Base-by-base conservation (phyloP, 1,284 basidiomycete genomes). In the Earliella scabrosa region DNA sequence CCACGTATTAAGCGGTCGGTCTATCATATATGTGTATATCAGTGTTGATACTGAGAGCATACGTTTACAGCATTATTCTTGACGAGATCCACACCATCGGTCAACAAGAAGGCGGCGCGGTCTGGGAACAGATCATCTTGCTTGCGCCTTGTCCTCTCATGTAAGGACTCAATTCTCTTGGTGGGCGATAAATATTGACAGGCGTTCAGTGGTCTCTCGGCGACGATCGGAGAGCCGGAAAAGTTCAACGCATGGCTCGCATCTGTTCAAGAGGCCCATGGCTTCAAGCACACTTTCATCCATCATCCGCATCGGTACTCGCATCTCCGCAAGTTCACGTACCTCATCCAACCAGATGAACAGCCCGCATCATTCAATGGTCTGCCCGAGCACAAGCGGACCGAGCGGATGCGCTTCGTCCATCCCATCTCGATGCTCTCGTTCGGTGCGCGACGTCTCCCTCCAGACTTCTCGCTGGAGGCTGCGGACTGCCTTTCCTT, bases 61-160 rank as follows among this genome's bases (percentile, higher is more conserved):
- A 5, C 6, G 4, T 3, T 23, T 20, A 27, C 52, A 86, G 85
- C n/a, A 85, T 90, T 52, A 82, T 90, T 45, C 73, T 90, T 10
- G 87, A 90, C 56, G 87, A 90, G 66, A 88, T 90, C 40, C 87
- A 90, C 66, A 80, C 82, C 2, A 87, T 90, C 40, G 87, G 87
- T 2, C 84, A 88, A 51, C 79, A 86, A 60, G 82, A 86, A 60
- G 85, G 82, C 2, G 86, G 86, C 1, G 75, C 83, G 0, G 82
- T 88, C 3, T 89, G 87, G 88, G 87, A 90, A 62, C 85, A 87
- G 63, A 83, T 88, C 20, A 72, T 87, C 8, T 68, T 88, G 4
- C 71, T 88, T 7, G 81, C 85, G 2, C 83, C 85, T 16, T 87
- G 85, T 60, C 87, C 87, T 1, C 77, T 90, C 58, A 86, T 90